Evolutionary conservation across 2,329 filamentous ascomycete species (phyloP), one percentile per base, ranked within the genome.

Genomic region (Hortaea werneckii): DNA sequence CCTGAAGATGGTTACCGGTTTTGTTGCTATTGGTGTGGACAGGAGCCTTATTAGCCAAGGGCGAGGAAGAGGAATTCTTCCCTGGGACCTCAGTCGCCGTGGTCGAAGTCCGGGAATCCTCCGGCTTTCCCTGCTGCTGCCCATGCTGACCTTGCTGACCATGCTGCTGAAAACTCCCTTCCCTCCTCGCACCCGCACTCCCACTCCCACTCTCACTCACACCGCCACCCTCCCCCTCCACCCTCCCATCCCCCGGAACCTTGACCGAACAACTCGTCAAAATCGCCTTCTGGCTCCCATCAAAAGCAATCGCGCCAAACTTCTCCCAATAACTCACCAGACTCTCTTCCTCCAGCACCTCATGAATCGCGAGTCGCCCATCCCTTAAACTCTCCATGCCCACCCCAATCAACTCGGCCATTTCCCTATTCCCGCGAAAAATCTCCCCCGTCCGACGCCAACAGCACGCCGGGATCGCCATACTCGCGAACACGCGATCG

Each of bases 241-340:
- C 20, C 2, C 20, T 20, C 20, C 20, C 20, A 20, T 20, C 43
- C 38, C 80, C 78, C 3, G 86, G 89, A 54, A 82, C 89, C 66
- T 95, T 95, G 50, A 98, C 70, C 8, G 86, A 84, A 63, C 92
- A 98, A 54, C 86, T 90, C 20, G 92, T 98, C 55, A 98, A 73
- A 59, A 98, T 87, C 20, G 90, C 94, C 64, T 98, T 95, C 63
- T 96, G 92, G 7, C 80, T 82, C 47, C 83, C 80, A 62, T 98
- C 92, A 66, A 98, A 98, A 7, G 92, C 94, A 58, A 98, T 96
- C 5, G 88, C 90, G 42, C 90, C 89, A 61, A 98, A 98, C 60
- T 98, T 95, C 67, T 98, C 92, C 92, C 92, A 98, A 61, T 98
- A 98, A 58, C 87, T 86, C 45, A 96, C 92, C 50, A 95, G 79